A percentile compares a stretch with the other conserved stretches of the same genome.
These are phyloP conservation scores for Gossypium ekmanianum DNA, from an alignment of 345 rosid genomes.

Conservation along the genomic window DNA sequence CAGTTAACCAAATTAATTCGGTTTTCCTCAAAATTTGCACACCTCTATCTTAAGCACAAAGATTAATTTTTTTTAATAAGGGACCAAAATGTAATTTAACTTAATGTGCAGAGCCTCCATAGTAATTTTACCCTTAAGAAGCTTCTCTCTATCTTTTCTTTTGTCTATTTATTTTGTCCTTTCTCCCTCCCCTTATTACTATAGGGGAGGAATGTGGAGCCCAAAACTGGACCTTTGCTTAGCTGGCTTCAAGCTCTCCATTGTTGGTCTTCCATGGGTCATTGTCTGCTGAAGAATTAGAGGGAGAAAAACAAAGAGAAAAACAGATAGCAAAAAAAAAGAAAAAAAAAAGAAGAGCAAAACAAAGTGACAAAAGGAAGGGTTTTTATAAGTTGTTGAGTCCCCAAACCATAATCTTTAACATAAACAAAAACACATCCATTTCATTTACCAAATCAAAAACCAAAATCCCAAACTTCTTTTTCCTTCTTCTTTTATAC, in stretches of 20 bases:
- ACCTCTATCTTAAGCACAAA: too few species aligned
- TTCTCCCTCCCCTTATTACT: slow-evolving; percentile 11
- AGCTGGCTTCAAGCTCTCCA: slow-evolving; percentile 73
- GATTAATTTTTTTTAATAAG: too few species aligned
- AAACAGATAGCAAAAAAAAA: slow-evolving; percentile 9
- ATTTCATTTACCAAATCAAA: slow-evolving; percentile 9
- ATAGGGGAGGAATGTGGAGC: slow-evolving; percentile 46
- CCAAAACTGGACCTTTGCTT: slow-evolving; percentile 71
- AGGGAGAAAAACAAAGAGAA: slow-evolving; percentile 14
- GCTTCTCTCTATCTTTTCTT: slow-evolving; percentile 16
- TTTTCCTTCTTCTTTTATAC: not conserved
- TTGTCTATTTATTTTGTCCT: not conserved
- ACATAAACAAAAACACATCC: not conserved
- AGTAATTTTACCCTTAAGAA: not conserved
- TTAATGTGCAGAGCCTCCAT: too few species aligned
- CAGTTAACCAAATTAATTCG: too few species aligned
- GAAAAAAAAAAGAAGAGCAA: too few species aligned
- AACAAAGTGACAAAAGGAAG: slow-evolving; percentile 17
- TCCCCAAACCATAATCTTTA: slow-evolving; percentile 20
- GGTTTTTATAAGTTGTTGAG: not conserved
- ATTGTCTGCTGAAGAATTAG: slow-evolving; percentile 43
- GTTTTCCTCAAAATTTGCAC: too few species aligned
- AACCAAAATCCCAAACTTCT: not conserved
- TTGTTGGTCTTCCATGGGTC: slow-evolving; percentile 68
- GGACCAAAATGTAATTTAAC: too few species aligned